Evolutionary conservation across 495 filamentous ascomycete genomes (phyloP).

Genomic region (Symbiotaphrina buchneri): DNA sequence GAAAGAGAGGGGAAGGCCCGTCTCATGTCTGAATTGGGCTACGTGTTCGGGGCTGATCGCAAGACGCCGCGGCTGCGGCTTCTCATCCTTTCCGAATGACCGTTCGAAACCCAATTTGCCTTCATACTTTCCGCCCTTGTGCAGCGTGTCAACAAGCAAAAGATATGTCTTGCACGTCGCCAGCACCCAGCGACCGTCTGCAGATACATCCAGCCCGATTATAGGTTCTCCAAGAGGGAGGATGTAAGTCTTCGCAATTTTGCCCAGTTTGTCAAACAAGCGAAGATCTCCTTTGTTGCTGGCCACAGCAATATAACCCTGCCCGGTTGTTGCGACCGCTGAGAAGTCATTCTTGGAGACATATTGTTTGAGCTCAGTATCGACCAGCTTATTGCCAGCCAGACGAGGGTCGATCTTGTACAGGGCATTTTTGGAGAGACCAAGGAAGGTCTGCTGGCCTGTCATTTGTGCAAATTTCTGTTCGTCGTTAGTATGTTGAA

Average conservation of each 20-base stretch:
- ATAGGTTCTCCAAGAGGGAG: slow-evolving; percentile 90
- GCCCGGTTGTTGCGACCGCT: slow-evolving; percentile 75
- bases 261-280: slow-evolving; percentile 85
- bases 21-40: slow-evolving; percentile 92
- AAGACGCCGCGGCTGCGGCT: slow-evolving; percentile 82
- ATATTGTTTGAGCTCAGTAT: slow-evolving; percentile 85
- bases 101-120: slow-evolving; percentile 96
- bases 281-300: slow-evolving; percentile 96
- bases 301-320: slow-evolving; percentile 89
- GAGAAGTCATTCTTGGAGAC: slow-evolving; percentile 93
- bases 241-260: slow-evolving; percentile 93
- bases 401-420: slow-evolving; percentile 89
- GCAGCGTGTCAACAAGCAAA: slow-evolving; percentile 73
- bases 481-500: slow-evolving; percentile 1
- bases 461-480: slow-evolving; percentile 98
- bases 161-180: slow-evolving; percentile 90
- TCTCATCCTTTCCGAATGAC: slow-evolving; percentile 73
- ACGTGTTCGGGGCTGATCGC: slow-evolving; percentile 74
- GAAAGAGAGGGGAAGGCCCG: slow-evolving; percentile 63
- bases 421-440: slow-evolving; percentile 73
- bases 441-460: slow-evolving; percentile 80
- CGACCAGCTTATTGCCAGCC: slow-evolving; percentile 77
- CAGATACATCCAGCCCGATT: slow-evolving; percentile 81
- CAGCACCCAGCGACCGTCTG: slow-evolving; percentile 86
- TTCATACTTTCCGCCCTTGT: slow-evolving; percentile 85